Evolutionary conservation across 768 basidiomycete species (phyloP).

Genomic region (Calocera viscosa): DNA sequence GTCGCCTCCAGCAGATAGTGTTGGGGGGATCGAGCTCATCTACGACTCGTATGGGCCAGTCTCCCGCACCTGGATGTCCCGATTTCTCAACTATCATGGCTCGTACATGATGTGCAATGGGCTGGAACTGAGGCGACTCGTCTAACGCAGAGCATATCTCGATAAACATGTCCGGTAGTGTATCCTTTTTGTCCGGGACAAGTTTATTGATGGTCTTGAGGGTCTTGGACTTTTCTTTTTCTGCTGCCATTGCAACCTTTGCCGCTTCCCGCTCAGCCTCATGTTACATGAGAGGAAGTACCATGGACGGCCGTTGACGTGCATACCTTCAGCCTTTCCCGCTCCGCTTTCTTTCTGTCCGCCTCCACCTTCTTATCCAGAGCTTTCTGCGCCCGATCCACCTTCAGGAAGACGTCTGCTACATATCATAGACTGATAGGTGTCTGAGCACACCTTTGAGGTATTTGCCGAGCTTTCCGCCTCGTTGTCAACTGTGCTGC

Average conservation of each 20-base stretch:
- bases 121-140: background rate
- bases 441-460: background rate
- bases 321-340: background rate
- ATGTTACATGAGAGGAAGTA: background rate
- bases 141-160: background rate
- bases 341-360: background rate
- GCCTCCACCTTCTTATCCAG: background rate
- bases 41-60: slow-evolving; percentile 1
- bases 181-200: background rate
- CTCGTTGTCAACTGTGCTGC: background rate
- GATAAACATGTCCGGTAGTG: background rate
- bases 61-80: background rate
- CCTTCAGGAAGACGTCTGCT: background rate
- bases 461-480: background rate
- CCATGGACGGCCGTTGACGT: background rate
- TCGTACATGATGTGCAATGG: background rate
- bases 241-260: background rate
- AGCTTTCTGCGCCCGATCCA: background rate
- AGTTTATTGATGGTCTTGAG: background rate
- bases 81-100: background rate
- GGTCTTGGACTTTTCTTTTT: background rate
- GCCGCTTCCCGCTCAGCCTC: background rate
- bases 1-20: background rate
- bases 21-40: background rate
- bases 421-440: background rate